Evolutionary conservation across 192 early-diverging fungal species (phyloP), one percentile per base, ranked within the genome.

Genomic region (Coemansia sp.): DNA sequence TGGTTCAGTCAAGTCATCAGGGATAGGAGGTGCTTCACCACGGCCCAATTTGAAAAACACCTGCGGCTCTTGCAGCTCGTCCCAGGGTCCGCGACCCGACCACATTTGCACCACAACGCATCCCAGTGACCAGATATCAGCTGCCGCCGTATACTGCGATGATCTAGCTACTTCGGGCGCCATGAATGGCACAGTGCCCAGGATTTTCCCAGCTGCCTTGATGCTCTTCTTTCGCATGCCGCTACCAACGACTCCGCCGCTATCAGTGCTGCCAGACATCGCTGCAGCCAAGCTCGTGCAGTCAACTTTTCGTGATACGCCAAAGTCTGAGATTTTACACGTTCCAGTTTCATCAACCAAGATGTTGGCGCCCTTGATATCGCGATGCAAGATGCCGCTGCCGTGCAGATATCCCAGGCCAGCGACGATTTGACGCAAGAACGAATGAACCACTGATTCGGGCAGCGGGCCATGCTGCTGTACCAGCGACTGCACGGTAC

Each of bases 241-340:
- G 36, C 61, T 44, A 68, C 62, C 52, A n/a, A 40, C 57, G 6
- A 27, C 16, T 5, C 22, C 20, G 7, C 49, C 49, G 7, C 49
- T 50, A n/a, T 50, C 49, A 27, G 10, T 20, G 24, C 20, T 27
- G 31, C 57, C 29, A 36, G 57, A 31, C 57, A 60, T 60, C 0
- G 61, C 61, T 22, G 61, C 61, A 7, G 58, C 65, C 46, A 63
- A 20, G 12, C 64, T 52, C 47, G 66, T 50, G 50, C 62, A 66
- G 50, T 83, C 72, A 64, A 87, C 92, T 68, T 90, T 85, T 69
- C 95, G 96, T 36, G 95, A 97, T 18, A 97, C 91, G 15, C 97
- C 97, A 87, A 98, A 98, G 76, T 98, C 97, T 16, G 93, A 93
- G 33, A 98, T 98, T 81, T 98, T 98, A 64, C 94, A 95, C 8